Conservation (phyloP, 2,329 filamentous ascomycete species). For the Penicillium brasilianum region DNA sequence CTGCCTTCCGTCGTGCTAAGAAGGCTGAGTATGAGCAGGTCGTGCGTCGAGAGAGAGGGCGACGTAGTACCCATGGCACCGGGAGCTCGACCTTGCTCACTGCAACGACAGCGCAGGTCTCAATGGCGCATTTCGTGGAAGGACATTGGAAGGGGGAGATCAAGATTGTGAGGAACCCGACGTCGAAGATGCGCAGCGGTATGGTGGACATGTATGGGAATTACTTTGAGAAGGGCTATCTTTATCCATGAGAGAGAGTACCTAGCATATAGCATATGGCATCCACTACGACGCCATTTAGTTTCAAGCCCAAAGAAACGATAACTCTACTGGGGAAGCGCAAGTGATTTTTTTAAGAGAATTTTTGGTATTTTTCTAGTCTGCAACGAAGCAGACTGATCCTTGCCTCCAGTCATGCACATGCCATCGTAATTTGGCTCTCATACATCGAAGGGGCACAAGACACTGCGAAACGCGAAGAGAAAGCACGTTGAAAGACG, state of each 20-base stretch:
- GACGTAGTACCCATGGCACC: constrained; percentile 34
- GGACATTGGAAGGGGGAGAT: constrained; percentile 66
- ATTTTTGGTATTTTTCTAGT: constrained; percentile 32
- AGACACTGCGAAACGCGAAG: constrained; percentile 11
- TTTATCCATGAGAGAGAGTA: constrained; percentile 55
- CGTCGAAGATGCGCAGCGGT: constrained; percentile 47
- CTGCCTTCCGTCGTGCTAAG: constrained; percentile 58
- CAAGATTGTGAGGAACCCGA: constrained; percentile 58
- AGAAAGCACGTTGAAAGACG: constrained; percentile 4
- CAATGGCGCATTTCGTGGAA: constrained; percentile 52
- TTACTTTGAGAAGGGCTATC: constrained; percentile 58
- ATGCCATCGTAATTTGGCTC: constrained; percentile 26
- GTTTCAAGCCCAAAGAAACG: not conserved
- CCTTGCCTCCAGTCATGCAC: constrained; percentile 29
- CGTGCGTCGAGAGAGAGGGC: constrained; percentile 32
- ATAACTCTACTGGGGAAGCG: not conserved
- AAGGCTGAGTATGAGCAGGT: constrained; percentile 55
- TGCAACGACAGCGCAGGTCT: constrained; percentile 27
- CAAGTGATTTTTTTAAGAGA: constrained; percentile 16
- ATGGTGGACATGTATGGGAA: constrained; percentile 60
- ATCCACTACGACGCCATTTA: not conserved
- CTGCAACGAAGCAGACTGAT: constrained; percentile 18
- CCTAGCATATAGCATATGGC: not conserved
- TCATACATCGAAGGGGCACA: constrained; percentile 18
- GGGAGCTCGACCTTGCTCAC: constrained; percentile 22